phyloP scores from a whole-genome alignment of 2,329 filamentous ascomycete genomes.

The Colletotrichum trifolii region DNA sequence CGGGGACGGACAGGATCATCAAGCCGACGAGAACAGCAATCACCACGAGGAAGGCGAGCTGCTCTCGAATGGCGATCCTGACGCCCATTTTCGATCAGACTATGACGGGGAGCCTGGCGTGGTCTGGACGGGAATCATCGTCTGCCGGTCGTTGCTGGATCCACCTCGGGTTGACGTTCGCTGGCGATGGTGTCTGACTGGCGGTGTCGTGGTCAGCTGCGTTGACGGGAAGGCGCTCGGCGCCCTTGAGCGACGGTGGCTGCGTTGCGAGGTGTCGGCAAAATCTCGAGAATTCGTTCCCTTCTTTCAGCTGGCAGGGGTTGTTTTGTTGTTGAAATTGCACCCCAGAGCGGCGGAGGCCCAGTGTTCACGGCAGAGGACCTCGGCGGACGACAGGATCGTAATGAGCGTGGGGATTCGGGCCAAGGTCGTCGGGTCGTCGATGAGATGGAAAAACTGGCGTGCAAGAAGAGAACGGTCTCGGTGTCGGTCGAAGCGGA shows the following conservation, averaged over 20 bases:
- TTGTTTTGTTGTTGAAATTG: neutral
- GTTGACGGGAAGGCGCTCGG: slow-evolving; percentile 17
- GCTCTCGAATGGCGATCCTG: slow-evolving; percentile 88
- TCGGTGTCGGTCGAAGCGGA: slow-evolving; percentile 26
- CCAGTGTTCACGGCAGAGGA: neutral
- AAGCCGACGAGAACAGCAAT: slow-evolving; percentile 79
- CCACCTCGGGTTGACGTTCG: neutral
- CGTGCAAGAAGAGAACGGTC: slow-evolving; percentile 8
- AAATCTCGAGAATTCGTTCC: slow-evolving; percentile 1
- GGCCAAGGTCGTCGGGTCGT: slow-evolving; percentile 3
- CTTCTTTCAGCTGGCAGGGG: neutral
- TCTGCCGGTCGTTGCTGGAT: slow-evolving; percentile 22
- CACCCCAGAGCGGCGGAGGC: neutral
- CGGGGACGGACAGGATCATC: slow-evolving; percentile 82
- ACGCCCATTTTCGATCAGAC: slow-evolving; percentile 56
- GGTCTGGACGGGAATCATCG: slow-evolving; percentile 33
- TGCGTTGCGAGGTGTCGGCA: slow-evolving; percentile 16
- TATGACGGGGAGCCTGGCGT: slow-evolving; percentile 31
- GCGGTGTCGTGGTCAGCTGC: neutral
- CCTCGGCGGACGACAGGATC: neutral
- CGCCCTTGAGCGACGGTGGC: slow-evolving; percentile 10
- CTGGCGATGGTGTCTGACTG: slow-evolving; percentile 8
- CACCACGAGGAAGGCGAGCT: slow-evolving; percentile 84
- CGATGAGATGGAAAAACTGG: slow-evolving; percentile 1
- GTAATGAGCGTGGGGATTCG: slow-evolving; percentile 17